Percentiles rank a stretch among this genome's conserved stretches.
Conservation (phyloP, 177 flowering plant genomes). For the Telopea speciosissima region DNA sequence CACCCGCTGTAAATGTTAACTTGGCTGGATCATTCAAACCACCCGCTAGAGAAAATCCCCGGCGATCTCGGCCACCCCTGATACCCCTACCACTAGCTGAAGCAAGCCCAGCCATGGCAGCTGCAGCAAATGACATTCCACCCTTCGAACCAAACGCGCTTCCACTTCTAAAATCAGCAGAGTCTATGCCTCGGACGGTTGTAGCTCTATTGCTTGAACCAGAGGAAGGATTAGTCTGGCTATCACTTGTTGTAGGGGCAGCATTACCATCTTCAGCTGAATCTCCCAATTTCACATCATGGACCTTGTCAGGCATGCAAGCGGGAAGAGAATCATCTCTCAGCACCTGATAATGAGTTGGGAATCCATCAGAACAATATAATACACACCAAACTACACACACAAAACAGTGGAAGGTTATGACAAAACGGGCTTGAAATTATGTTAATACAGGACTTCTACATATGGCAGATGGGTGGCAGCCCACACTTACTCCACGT, state of each 20-base stretch:
- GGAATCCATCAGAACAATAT: not conserved
- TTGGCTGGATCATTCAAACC: slow-evolving; percentile 63
- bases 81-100: slow-evolving; percentile 72
- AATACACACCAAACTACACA: too few relatives aligned
- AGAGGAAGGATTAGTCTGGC: slow-evolving; percentile 44
- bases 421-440: not conserved
- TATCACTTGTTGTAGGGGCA: slow-evolving; percentile 52
- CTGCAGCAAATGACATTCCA: slow-evolving; percentile 95
- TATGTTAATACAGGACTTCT: not conserved
- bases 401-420: not conserved
- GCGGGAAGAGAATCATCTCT: slow-evolving; percentile 72
- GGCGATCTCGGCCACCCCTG: slow-evolving; percentile 76
- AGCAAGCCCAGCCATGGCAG: slow-evolving; percentile 94
- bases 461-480: not conserved
- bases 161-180: slow-evolving; percentile 58
- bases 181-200: slow-evolving; percentile 44
- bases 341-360: slow-evolving; percentile 42
- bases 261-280: slow-evolving; percentile 51
- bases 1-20: slow-evolving; percentile 70
- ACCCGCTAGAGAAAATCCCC: slow-evolving; percentile 55
- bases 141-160: slow-evolving; percentile 73
- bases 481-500: not conserved
- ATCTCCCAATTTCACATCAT: slow-evolving; percentile 91
- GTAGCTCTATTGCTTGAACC: slow-evolving; percentile 66
- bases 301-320: slow-evolving; percentile 81